A percentile compares a stretch with the other conserved stretches of the same genome.
Evolutionary conservation across 1,284 basidiomycete species (phyloP).

Genomic region (Filobasidium uniguttulatum): DNA sequence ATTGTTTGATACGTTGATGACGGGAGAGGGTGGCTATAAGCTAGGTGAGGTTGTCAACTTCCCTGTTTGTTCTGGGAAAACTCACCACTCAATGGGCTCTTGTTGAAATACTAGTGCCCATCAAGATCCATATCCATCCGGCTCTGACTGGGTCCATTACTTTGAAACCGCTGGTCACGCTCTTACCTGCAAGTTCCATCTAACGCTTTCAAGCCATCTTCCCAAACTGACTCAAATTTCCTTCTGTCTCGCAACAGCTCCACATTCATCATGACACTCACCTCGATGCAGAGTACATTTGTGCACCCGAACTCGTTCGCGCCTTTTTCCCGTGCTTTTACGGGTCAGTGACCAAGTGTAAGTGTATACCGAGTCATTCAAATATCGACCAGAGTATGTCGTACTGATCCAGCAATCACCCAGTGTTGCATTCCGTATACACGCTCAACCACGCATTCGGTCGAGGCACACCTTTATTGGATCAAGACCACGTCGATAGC

Average conservation of each 20-base stretch:
- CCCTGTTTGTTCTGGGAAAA: background rate
- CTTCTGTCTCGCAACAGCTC: background rate
- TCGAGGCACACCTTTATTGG: conserved; percentile 6
- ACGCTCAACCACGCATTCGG: conserved; percentile 15
- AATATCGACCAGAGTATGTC: background rate
- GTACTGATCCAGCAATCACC: background rate
- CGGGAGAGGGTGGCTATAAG: background rate
- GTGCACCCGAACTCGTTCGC: conserved; percentile 14
- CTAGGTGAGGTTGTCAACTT: conserved; percentile 1
- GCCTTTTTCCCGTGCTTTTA: conserved; percentile 9
- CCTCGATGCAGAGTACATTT: conserved; percentile 9
- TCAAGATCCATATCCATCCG: conserved; percentile 10
- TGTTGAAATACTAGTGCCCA: background rate
- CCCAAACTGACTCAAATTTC: background rate
- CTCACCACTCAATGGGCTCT: background rate
- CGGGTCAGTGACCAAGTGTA: conserved; percentile 7
- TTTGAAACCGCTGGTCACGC: conserved; percentile 4
- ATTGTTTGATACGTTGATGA: conserved; percentile 8
- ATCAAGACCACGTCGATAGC: no score
- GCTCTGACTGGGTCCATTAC: conserved; percentile 1
- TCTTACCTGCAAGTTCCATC: no score
- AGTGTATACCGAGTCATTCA: background rate
- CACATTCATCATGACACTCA: conserved; percentile 12
- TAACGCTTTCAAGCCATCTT: no score
- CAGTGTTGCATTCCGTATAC: conserved; percentile 16